A percentile compares a stretch with the other conserved stretches of the same genome.
phyloP scores from a whole-genome alignment of 495 filamentous ascomycete genomes.

The Tuber umbilicatum region DNA sequence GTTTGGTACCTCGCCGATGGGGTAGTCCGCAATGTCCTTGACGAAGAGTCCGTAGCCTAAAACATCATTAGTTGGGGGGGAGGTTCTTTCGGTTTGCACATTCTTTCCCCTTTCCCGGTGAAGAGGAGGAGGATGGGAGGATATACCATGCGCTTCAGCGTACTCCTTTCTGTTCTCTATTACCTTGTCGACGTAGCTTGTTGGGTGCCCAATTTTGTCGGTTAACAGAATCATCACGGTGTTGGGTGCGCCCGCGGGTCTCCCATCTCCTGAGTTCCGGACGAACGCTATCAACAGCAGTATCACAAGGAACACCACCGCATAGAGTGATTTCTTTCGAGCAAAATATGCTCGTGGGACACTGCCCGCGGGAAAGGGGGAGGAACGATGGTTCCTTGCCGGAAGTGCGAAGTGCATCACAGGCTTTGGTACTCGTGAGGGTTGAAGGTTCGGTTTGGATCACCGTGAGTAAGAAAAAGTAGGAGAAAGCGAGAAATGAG shows the following conservation, averaged over 20 bases:
- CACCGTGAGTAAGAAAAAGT: neutral
- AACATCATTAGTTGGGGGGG: conserved; percentile 4
- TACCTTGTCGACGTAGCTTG: conserved; percentile 61
- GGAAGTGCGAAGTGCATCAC: conserved; percentile 90
- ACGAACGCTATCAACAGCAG: conserved; percentile 59
- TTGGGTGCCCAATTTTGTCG: conserved; percentile 56
- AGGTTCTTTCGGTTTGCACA: conserved; percentile 1
- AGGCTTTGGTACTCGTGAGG: conserved; percentile 3
- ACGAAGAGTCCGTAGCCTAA: conserved; percentile 85
- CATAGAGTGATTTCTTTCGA: conserved; percentile 61
- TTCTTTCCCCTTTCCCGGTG: neutral
- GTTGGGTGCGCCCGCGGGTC: conserved; percentile 64
- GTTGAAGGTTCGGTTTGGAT: neutral
- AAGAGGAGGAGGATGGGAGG: neutral
- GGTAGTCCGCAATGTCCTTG: conserved; percentile 66
- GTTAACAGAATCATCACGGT: conserved; percentile 85
- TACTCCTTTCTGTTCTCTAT: conserved; percentile 79
- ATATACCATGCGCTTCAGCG: conserved; percentile 77
- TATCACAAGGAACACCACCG: conserved; percentile 54
- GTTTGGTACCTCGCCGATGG: conserved; percentile 57
- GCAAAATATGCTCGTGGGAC: conserved; percentile 52
- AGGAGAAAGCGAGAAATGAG: conserved; percentile 6
- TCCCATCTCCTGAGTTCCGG: conserved; percentile 45
- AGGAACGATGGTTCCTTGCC: conserved; percentile 69
- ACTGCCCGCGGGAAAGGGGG: conserved; percentile 53